Evolutionary conservation across 2,329 filamentous ascomycete species (phyloP).

Genomic region (Alternaria ethzedia): DNA sequence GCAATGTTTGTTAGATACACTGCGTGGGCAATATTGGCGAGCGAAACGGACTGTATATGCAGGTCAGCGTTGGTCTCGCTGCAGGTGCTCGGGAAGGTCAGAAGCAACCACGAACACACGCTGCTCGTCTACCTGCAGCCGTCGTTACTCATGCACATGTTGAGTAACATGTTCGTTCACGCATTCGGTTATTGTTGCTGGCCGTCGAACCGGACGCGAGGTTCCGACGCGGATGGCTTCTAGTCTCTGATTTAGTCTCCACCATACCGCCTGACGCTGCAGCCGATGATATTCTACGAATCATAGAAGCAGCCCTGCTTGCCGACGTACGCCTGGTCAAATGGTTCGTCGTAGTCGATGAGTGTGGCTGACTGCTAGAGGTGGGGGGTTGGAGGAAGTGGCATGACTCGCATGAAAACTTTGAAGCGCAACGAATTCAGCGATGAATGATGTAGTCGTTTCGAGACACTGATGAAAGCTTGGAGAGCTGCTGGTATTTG

Average conservation of each 20-base stretch:
- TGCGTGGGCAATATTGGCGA: not conserved
- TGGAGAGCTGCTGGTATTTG: not conserved
- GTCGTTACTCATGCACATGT: constrained; percentile 35
- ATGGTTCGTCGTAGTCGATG: constrained; percentile 13
- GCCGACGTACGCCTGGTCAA: constrained; percentile 17
- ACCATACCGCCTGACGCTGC: constrained; percentile 24
- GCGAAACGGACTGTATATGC: constrained; percentile 18
- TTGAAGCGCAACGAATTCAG: not conserved
- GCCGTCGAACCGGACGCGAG: constrained; percentile 32
- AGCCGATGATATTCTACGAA: constrained; percentile 14
- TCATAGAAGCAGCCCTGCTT: constrained; percentile 15
- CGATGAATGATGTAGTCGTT: not conserved
- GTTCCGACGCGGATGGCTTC: constrained; percentile 24
- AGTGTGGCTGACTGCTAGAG: constrained; percentile 20
- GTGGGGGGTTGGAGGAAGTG: constrained; percentile 7
- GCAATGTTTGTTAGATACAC: constrained; percentile 5
- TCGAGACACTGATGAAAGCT: not conserved
- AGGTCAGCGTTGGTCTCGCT: constrained; percentile 26
- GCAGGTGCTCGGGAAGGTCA: constrained; percentile 22
- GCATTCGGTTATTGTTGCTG: constrained; percentile 32
- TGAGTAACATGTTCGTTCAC: constrained; percentile 31
- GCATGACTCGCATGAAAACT: not conserved
- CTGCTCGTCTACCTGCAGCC: constrained; percentile 24
- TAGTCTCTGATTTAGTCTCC: constrained; percentile 26
- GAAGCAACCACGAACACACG: constrained; percentile 24